Base-by-base conservation (phyloP, 805 yeast genomes). In the Candida manassasensis region DNA sequence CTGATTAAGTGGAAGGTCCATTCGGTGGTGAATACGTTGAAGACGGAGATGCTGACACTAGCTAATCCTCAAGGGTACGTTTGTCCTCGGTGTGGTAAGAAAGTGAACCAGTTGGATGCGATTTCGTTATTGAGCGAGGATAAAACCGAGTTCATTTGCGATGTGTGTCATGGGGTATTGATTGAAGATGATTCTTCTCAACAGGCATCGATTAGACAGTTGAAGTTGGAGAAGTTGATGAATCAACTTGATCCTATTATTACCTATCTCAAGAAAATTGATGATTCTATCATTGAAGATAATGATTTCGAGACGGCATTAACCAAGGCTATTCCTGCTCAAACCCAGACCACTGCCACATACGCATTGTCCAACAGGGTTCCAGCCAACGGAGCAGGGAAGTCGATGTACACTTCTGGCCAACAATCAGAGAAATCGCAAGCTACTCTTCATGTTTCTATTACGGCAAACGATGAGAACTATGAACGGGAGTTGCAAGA, bases 1-100 rank as follows among this genome's bases (percentile, higher is more conserved):
- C 79, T 96, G 3, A 79, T 93, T 54, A 93, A 93, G 60, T 93
- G 97, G 97, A 88, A 89, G 53, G 84, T 90, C 40, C 96, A 90
- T 56, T 77, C 84, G 31, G 73, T 93, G 18, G 97, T 86, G 10
- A 81, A 81, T 47, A 57, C 71, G 36, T 69, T 89, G 37, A 86
- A 86, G 52, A 85, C 83, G 43, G 95, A 88, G 50, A 74, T 90
- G 62, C 80, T 86, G 34, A 84, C 79, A 44, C 84, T 82, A 49
- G 79, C 87, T 17, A 89, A 87, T 47, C 95, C 97, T 1, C 95
- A 93, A 52, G 98, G 97, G 3, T 93, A 84, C 54, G 73, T 85
- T 40, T 93, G 98, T 55, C 89, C 95, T 6, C 67, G 81, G 16
- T 93, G 98, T 62, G 75, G 77, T 34, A 75, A 84, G 13, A 82